A percentile compares a stretch with the other conserved stretches of the same genome.
phyloP scores from a whole-genome alignment of 257 asterid genomes.

The Eucommia ulmoides region DNA sequence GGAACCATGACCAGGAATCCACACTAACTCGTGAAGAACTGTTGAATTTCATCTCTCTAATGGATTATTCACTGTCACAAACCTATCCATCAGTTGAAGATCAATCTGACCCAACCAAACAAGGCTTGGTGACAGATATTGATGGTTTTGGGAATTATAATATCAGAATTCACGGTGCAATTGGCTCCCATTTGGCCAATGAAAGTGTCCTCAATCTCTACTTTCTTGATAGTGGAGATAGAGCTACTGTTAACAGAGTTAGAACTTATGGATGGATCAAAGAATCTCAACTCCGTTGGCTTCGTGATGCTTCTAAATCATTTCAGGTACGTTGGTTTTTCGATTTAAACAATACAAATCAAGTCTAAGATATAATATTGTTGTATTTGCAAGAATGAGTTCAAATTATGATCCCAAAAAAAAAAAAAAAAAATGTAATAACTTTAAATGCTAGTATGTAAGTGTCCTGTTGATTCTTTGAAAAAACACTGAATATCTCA shows the following conservation, averaged over 20 bases:
- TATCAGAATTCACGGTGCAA: constrained; percentile 64
- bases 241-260: constrained; percentile 56
- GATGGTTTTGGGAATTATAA: constrained; percentile 87
- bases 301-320: constrained; percentile 34
- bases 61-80: constrained; percentile 82
- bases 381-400: no score
- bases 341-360: background rate
- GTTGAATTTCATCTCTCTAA: constrained; percentile 82
- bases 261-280: constrained; percentile 86
- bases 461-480: no score
- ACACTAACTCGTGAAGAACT: constrained; percentile 85
- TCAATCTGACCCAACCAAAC: constrained; percentile 13
- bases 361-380: no score
- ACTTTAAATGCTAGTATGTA: no score
- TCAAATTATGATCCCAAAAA: no score
- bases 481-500: no score
- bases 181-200: constrained; percentile 58
- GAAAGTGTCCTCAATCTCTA: constrained; percentile 60
- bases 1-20: constrained; percentile 96
- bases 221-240: constrained; percentile 91
- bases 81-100: constrained; percentile 53
- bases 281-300: constrained; percentile 90
- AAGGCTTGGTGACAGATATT: constrained; percentile 18
- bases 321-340: constrained; percentile 33
- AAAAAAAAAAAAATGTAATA: no score